Conservation (phyloP, 495 filamentous ascomycete genomes). For the Astrocystis sublimbata region DNA sequence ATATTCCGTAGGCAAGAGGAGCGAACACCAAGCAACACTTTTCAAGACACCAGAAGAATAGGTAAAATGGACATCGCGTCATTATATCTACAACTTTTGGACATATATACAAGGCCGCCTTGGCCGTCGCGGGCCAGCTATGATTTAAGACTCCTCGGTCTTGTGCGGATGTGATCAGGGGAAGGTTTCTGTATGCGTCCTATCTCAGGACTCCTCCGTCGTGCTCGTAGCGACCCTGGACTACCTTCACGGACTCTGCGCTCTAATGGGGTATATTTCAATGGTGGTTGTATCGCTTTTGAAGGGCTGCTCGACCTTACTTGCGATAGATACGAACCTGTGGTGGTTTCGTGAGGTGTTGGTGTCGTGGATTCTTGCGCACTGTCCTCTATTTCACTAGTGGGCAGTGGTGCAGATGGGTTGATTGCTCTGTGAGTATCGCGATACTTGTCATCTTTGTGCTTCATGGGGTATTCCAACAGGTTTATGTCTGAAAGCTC, state of each 20-base stretch:
- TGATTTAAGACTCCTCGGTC: slow-evolving; percentile 36
- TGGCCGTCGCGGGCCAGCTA: slow-evolving; percentile 13
- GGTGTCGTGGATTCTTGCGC: slow-evolving; percentile 38
- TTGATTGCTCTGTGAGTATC: slow-evolving; percentile 19
- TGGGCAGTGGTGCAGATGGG: slow-evolving; percentile 3
- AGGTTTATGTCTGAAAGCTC: slow-evolving; percentile 34
- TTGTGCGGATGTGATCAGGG: slow-evolving; percentile 35
- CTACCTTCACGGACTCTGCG: slow-evolving; percentile 25
- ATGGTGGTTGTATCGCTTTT: slow-evolving; percentile 26
- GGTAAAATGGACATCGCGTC: slow-evolving; percentile 18
- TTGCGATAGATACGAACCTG: slow-evolving; percentile 33
- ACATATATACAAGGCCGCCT: slow-evolving; percentile 31
- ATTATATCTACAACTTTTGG: slow-evolving; percentile 31
- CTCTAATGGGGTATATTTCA: slow-evolving; percentile 25
- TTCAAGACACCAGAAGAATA: not conserved
- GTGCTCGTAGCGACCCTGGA: slow-evolving; percentile 33
- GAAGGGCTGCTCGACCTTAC: slow-evolving; percentile 6
- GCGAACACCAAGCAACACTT: not conserved
- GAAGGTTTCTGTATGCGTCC: slow-evolving; percentile 44
- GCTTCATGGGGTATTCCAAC: slow-evolving; percentile 21
- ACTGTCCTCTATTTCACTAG: slow-evolving; percentile 12
- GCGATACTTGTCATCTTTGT: slow-evolving; percentile 11
- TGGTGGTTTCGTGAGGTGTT: slow-evolving; percentile 38
- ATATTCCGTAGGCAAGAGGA: not conserved
- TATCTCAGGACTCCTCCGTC: slow-evolving; percentile 40